These are phyloP conservation scores for Aspergillus terreus DNA, from an alignment of 2,329 filamentous ascomycete species.

Conservation along the genomic window DNA sequence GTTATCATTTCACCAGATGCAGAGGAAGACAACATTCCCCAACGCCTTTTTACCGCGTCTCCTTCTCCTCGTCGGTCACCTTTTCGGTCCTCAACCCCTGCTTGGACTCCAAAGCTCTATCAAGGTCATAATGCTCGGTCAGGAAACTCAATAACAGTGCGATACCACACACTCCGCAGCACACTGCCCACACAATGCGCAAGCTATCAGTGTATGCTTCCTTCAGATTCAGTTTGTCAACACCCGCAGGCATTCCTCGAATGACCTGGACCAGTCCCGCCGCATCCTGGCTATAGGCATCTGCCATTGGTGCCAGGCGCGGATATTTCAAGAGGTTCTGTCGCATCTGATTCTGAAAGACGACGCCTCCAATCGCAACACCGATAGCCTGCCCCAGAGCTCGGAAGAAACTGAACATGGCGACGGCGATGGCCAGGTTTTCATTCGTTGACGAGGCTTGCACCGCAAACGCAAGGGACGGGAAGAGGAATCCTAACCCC, in stretches of 20 bases:
- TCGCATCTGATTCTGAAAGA: slow-evolving; percentile 65
- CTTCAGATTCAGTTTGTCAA: slow-evolving; percentile 43
- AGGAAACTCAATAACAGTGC: slow-evolving; percentile 51
- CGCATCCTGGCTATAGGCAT: slow-evolving; percentile 54
- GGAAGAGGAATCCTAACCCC: slow-evolving; percentile 63
- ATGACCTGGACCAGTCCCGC: slow-evolving; percentile 58
- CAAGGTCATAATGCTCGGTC: slow-evolving; percentile 49
- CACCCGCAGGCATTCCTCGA: slow-evolving; percentile 48
- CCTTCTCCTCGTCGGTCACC: not conserved
- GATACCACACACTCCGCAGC: slow-evolving; percentile 51
- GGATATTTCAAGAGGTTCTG: slow-evolving; percentile 48
- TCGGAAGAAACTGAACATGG: slow-evolving; percentile 65
- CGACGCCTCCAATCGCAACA: slow-evolving; percentile 63
- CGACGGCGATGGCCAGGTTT: slow-evolving; percentile 59
- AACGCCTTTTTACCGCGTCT: not conserved
- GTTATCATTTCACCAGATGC: too few relatives aligned
- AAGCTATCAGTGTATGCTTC: slow-evolving; percentile 54
- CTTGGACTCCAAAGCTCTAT: slow-evolving; percentile 9
- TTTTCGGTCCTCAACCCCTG: not conserved
- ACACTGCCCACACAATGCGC: slow-evolving; percentile 54
- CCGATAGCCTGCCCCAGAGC: slow-evolving; percentile 63
- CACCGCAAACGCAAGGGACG: slow-evolving; percentile 59
- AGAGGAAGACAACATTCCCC: too few relatives aligned
- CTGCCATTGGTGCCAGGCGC: slow-evolving; percentile 46
- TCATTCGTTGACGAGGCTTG: slow-evolving; percentile 58